Conservation (phyloP, 2,329 filamentous ascomycete genomes). For the Trichoderma brevicompactum region DNA sequence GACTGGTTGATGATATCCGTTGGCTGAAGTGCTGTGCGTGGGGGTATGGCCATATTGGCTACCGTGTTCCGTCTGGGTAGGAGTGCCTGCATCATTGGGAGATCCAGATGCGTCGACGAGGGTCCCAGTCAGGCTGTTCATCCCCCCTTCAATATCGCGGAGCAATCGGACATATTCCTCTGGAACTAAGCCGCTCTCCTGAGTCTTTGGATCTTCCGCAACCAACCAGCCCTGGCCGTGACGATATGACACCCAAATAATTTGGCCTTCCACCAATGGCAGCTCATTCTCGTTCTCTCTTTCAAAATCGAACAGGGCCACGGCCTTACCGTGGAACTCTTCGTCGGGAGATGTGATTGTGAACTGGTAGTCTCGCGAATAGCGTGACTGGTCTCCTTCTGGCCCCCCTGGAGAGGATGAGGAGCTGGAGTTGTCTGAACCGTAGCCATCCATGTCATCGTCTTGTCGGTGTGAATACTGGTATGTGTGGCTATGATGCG, state of each 20-base stretch:
- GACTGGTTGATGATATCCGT: constrained; percentile 70
- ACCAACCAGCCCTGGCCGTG: constrained; percentile 98
- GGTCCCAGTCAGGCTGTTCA: constrained; percentile 71
- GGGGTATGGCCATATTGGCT: constrained; percentile 53
- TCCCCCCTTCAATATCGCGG: constrained; percentile 89
- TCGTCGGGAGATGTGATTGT: constrained; percentile 94
- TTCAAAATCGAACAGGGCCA: constrained; percentile 93
- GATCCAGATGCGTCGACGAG: constrained; percentile 56
- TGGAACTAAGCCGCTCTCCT: constrained; percentile 90
- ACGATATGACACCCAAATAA: constrained; percentile 94
- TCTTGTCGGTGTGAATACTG: constrained; percentile 44
- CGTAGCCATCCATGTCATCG: constrained; percentile 58
- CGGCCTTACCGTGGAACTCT: constrained; percentile 95
- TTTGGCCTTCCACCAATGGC: constrained; percentile 88
- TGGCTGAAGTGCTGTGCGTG: constrained; percentile 52
- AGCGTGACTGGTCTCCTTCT: constrained; percentile 74
- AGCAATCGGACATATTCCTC: constrained; percentile 95
- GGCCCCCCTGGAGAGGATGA: constrained; percentile 62
- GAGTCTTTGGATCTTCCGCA: constrained; percentile 91
- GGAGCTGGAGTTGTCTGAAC: constrained; percentile 63
- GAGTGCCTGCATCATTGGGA: constrained; percentile 62
- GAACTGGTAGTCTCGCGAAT: constrained; percentile 91
- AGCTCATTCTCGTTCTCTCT: constrained; percentile 97
- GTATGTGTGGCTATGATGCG: constrained; percentile 58
- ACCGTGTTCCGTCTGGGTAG: constrained; percentile 63